Evolutionary conservation across 169 alveolate species (phyloP).

Genomic region (Neospora caninum): DNA sequence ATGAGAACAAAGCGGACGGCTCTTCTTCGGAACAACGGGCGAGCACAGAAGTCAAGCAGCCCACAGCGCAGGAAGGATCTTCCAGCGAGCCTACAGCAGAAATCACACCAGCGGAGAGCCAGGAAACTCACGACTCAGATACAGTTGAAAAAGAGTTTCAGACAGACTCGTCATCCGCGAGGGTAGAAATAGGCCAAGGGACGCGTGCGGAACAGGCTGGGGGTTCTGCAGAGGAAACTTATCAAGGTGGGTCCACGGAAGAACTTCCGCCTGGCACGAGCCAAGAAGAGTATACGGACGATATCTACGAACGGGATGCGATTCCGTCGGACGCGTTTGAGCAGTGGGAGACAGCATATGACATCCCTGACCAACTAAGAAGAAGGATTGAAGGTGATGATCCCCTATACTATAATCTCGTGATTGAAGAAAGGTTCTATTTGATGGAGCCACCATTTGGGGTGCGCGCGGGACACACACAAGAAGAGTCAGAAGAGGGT

Average conservation of each 20-base stretch:
- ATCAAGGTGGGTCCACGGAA: not conserved
- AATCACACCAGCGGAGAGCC: not conserved
- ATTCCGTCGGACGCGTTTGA: not conserved
- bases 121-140: not conserved
- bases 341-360: conserved; percentile 39
- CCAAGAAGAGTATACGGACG: not conserved
- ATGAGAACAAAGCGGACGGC: not conserved
- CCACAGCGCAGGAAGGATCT: not conserved
- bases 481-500: not conserved
- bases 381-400: conserved; percentile 39
- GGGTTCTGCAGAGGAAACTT: not conserved
- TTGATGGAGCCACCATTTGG: not conserved
- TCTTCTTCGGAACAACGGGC: not conserved
- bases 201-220: not conserved
- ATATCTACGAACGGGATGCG: not conserved
- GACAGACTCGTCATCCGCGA: not conserved
- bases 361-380: conserved; percentile 41
- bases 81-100: not conserved
- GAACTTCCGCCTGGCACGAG: not conserved
- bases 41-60: not conserved
- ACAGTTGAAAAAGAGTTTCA: not conserved
- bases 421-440: conserved; percentile 33
- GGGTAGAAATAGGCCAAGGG: not conserved
- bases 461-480: not conserved
- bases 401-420: conserved; percentile 35